Evolutionary conservation across 2,329 filamentous ascomycete genomes (phyloP).

Genomic region (Pseudogymnoascus sp.): DNA sequence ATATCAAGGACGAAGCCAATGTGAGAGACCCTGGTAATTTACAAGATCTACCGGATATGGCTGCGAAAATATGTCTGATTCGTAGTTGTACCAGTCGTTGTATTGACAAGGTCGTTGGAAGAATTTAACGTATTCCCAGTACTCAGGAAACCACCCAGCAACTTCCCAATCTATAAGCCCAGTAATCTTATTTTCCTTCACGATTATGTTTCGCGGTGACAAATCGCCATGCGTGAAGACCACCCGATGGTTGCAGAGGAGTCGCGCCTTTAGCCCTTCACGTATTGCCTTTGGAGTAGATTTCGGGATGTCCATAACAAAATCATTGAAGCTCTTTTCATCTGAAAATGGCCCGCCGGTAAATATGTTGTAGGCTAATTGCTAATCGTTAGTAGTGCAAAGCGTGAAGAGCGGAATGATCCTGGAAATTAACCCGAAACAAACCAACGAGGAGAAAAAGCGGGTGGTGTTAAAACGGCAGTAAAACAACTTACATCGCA

Average conservation of each 20-base stretch:
- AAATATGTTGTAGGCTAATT: not conserved
- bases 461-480: not conserved
- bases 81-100: not conserved
- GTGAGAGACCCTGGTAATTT: not conserved
- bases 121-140: constrained; percentile 14
- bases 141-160: constrained; percentile 13
- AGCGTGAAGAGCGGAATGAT: not conserved
- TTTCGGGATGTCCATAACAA: not conserved
- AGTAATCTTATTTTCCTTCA: constrained; percentile 12
- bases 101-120: not conserved
- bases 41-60: not conserved
- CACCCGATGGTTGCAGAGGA: not conserved
- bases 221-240: constrained; percentile 12
- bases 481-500: not conserved
- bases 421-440: not conserved
- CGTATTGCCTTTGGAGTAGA: not conserved
- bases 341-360: not conserved
- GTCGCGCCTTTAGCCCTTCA: not conserved
- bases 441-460: not conserved
- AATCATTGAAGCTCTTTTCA: not conserved
- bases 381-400: not conserved
- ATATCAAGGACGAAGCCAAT: not conserved
- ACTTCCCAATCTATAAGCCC: constrained; percentile 15
- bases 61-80: not conserved
- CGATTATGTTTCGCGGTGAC: constrained; percentile 12